Evolutionary conservation across 805 yeast genomes (phyloP).

Genomic region (Saccharomycopsis sp.): DNA sequence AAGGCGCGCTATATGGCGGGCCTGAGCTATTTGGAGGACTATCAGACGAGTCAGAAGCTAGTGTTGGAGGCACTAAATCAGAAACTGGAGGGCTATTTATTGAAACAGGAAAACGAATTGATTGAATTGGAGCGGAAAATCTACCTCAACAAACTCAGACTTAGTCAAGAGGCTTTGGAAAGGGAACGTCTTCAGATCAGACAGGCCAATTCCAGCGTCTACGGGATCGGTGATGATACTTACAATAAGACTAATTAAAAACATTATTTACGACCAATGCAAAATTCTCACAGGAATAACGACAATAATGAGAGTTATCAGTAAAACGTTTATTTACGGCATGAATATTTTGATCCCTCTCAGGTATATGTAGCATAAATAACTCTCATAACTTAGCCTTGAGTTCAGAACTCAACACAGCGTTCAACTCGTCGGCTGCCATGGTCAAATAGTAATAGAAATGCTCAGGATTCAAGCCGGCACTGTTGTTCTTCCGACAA

Average conservation of each 20-base stretch:
- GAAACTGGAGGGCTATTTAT: neutral
- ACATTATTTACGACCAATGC: too few species aligned
- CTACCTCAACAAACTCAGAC: neutral
- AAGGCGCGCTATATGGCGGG: neutral
- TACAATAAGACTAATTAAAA: too few species aligned
- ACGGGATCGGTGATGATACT: too few species aligned
- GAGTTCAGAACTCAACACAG: conserved; percentile 36
- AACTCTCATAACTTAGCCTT: conserved; percentile 8
- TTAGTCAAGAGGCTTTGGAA: neutral
- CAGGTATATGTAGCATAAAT: too few species aligned
- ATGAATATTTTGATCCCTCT: too few species aligned
- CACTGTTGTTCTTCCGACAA: conserved; percentile 55
- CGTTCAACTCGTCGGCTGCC: conserved; percentile 77
- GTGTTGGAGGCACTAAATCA: neutral
- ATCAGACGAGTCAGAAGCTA: neutral
- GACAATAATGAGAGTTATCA: neutral
- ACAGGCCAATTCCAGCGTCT: neutral
- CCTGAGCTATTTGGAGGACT: neutral
- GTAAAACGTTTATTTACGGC: too few species aligned
- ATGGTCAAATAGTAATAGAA: conserved; percentile 63
- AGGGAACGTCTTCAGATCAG: neutral
- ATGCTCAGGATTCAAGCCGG: conserved; percentile 47
- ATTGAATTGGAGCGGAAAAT: neutral
- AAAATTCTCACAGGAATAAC: neutral
- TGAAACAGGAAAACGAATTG: neutral